phyloP scores from a whole-genome alignment of 176 grass and related monocot genomes.

The Aegilops longissima region DNA sequence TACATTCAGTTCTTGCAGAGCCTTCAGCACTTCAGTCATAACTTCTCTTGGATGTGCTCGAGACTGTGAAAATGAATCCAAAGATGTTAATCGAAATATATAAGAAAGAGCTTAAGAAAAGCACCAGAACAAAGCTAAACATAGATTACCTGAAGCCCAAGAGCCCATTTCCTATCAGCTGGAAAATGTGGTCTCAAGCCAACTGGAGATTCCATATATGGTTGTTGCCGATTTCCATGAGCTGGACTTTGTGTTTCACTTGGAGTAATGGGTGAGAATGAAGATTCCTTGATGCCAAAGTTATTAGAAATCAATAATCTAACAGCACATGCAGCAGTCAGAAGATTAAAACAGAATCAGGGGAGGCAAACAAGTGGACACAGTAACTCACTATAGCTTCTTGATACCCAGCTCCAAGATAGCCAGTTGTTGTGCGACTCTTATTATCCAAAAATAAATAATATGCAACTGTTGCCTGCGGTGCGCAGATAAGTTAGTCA shows the following conservation, averaged over 20 bases:
- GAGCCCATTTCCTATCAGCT: conserved; percentile 82
- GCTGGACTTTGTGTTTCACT: conserved; percentile 49
- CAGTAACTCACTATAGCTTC: conserved; percentile 62
- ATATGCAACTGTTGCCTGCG: conserved; percentile 89
- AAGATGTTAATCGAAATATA: conserved; percentile 10
- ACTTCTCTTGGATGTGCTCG: conserved; percentile 78
- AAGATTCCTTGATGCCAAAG: conserved; percentile 43
- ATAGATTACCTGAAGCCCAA: conserved; percentile 75
- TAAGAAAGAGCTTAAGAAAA: not conserved
- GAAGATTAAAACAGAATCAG: not conserved
- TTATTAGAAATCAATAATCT: conserved; percentile 11
- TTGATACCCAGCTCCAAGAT: conserved; percentile 78
- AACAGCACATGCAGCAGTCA: not conserved
- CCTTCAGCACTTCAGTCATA: conserved; percentile 80
- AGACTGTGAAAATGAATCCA: conserved; percentile 48
- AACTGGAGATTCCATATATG: conserved; percentile 70
- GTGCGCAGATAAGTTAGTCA: conserved; percentile 15
- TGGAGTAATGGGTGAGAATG: conserved; percentile 44
- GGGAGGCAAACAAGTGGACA: not conserved
- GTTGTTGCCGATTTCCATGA: conserved; percentile 39
- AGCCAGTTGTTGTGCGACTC: conserved; percentile 56
- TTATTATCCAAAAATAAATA: conserved; percentile 87
- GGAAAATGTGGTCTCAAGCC: conserved; percentile 60
- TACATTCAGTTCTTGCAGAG: conserved; percentile 74
- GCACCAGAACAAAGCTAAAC: not conserved